These are phyloP conservation scores for Micromonas pusilla DNA, from an alignment of 139 green algal genomes.

Conservation along the genomic window DNA sequence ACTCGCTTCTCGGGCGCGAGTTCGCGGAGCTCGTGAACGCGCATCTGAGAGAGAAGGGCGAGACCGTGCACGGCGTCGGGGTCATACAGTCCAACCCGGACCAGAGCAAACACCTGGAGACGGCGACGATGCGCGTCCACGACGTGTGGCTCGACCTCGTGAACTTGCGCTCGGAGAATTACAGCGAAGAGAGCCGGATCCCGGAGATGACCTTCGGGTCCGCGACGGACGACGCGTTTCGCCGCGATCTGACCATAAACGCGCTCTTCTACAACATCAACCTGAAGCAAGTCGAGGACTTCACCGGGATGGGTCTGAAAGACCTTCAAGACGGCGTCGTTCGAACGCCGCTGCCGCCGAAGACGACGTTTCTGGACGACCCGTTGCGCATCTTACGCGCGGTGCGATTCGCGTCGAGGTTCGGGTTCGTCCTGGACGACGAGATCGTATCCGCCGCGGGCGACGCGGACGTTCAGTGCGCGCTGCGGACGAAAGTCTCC, in stretches of 20 bases:
- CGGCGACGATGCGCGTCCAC: constrained; percentile 68
- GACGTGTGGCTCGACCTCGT: constrained; percentile 86
- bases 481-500: constrained; percentile 39
- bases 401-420: constrained; percentile 79
- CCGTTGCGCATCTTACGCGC: constrained; percentile 52
- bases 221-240: constrained; percentile 49
- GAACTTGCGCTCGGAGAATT: constrained; percentile 90
- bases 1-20: constrained; percentile 77
- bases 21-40: constrained; percentile 85
- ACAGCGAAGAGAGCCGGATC: constrained; percentile 76
- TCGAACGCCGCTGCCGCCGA: constrained; percentile 79
- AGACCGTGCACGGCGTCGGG: constrained; percentile 51
- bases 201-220: constrained; percentile 65
- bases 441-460: constrained; percentile 62
- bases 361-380: constrained; percentile 89
- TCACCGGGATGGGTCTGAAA: constrained; percentile 70
- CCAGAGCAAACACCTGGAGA: constrained; percentile 98
- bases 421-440: constrained; percentile 76
- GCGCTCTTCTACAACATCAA: constrained; percentile 97
- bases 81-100: constrained; percentile 94
- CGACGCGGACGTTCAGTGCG: constrained; percentile 54
- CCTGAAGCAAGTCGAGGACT: constrained; percentile 69
- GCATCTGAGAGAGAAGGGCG: constrained; percentile 61
- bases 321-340: constrained; percentile 80
- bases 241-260: constrained; percentile 95